Conservation (phyloP, 305 asterid species). For the Andrographis paniculata region DNA sequence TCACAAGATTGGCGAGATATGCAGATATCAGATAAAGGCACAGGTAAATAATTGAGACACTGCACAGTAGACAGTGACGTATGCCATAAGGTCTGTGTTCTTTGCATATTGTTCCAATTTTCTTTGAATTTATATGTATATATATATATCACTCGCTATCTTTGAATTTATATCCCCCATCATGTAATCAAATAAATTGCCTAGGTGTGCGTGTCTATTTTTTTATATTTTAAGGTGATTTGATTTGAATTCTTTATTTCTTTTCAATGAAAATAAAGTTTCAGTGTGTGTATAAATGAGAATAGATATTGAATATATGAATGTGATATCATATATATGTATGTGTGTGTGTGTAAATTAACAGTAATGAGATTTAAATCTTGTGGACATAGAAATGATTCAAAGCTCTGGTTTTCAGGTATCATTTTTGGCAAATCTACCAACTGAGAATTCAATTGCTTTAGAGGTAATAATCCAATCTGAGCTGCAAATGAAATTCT, state of each 20-base stretch:
- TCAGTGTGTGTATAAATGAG: no score
- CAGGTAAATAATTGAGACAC: conserved; percentile 10
- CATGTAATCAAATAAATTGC: background rate
- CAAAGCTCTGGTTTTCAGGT: no score
- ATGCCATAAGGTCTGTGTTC: conserved; percentile 13
- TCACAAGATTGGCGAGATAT: conserved; percentile 15
- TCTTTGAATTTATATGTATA: background rate
- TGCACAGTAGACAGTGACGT: conserved; percentile 12
- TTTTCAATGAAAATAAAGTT: no score
- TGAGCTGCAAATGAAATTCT: no score
- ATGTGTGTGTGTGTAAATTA: no score
- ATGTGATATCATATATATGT: no score
- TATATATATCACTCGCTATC: conserved; percentile 1
- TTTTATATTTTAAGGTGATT: no score
- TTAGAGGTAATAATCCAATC: background rate
- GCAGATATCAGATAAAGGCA: conserved; percentile 10
- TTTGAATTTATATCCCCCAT: background rate
- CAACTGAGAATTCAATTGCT: background rate
- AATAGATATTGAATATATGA: no score
- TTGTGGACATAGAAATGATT: no score
- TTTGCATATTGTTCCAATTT: background rate
- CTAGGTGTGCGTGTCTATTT: no score
- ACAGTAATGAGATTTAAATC: no score
- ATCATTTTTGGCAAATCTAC: background rate
- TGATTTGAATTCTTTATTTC: no score